Conservation (phyloP, 306 rosid genomes). For the Cicer chorassanicum region DNA sequence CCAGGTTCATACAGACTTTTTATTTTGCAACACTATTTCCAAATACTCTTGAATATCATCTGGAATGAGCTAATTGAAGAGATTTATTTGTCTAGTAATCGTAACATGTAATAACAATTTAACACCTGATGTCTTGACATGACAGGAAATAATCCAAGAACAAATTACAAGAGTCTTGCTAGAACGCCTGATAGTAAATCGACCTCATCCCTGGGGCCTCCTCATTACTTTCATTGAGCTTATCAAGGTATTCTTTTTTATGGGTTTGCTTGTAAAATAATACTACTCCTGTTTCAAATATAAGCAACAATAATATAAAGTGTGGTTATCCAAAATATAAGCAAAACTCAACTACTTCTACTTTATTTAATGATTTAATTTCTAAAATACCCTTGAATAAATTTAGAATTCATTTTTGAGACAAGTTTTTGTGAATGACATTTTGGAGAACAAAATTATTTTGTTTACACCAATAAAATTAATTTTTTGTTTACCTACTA, state of each 20-base stretch:
- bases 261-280: background rate
- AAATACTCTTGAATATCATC: background rate
- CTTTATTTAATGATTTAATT: no score
- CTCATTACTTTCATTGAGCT: slow-evolving; percentile 96
- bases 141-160: slow-evolving; percentile 94
- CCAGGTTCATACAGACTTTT: slow-evolving; percentile 58
- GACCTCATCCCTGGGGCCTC: slow-evolving; percentile 99
- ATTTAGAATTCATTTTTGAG: no score
- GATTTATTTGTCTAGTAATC: background rate
- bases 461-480: no score
- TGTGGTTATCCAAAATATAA: no score
- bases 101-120: background rate
- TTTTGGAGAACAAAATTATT: no score
- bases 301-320: no score
- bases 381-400: no score
- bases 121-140: slow-evolving; percentile 26
- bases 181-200: slow-evolving; percentile 90
- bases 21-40: background rate
- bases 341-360: no score
- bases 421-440: no score
- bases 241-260: slow-evolving; percentile 64
- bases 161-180: slow-evolving; percentile 96
- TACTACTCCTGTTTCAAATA: no score
- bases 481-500: no score
- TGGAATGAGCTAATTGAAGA: background rate